These are phyloP conservation scores for Backusella parvicylindrica DNA, from an alignment of 192 early-diverging fungal genomes.

Conservation along the genomic window DNA sequence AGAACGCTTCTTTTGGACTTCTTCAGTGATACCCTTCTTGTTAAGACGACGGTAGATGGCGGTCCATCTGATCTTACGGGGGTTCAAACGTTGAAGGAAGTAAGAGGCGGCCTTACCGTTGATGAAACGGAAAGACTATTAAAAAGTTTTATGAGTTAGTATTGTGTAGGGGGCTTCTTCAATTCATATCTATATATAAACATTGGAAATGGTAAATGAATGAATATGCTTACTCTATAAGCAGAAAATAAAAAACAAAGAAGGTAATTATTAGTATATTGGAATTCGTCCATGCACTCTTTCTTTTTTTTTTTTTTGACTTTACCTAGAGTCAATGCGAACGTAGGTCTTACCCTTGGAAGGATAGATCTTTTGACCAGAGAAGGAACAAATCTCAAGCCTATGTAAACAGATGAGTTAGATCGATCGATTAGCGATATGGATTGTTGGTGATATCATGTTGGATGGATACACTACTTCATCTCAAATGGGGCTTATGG, in stretches of 20 bases:
- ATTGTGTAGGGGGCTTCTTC: neutral
- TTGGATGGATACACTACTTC: conserved; percentile 20
- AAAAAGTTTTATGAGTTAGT: neutral
- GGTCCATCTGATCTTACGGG: conserved; percentile 97
- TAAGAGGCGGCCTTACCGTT: conserved; percentile 96
- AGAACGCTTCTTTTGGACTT: conserved; percentile 95
- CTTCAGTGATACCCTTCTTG: conserved; percentile 98
- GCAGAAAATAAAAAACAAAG: too few species aligned
- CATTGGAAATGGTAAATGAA: neutral
- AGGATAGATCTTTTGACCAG: conserved; percentile 99
- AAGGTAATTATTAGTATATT: neutral
- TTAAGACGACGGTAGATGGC: conserved; percentile 95
- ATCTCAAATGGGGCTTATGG: conserved; percentile 16
- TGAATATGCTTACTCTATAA: neutral
- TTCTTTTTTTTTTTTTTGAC: neutral
- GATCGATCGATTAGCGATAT: neutral
- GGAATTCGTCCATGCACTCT: neutral
- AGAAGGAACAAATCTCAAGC: conserved; percentile 94
- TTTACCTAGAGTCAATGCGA: conserved; percentile 83
- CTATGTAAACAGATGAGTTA: conserved; percentile 37
- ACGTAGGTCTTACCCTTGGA: conserved; percentile 95
- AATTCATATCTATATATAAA: neutral
- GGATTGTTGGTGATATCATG: neutral
- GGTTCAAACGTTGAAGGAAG: conserved; percentile 97
- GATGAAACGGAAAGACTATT: conserved; percentile 90